Evolutionary conservation across 257 asterid genomes (phyloP).

Genomic region (Solanum verrucosum): DNA sequence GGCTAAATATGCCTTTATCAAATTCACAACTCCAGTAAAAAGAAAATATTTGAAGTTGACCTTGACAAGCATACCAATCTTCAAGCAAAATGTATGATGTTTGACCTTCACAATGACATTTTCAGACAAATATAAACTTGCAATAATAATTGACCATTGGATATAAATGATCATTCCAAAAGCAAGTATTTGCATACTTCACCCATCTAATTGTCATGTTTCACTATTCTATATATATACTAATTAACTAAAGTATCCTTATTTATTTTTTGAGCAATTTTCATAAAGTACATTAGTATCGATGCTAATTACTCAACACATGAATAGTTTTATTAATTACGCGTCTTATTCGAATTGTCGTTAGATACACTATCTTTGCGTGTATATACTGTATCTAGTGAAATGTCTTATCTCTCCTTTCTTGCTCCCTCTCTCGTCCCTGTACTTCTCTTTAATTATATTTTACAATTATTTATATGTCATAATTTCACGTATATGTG

Average conservation of each 20-base stretch:
- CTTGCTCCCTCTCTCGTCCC: too few species aligned
- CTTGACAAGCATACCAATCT: not conserved
- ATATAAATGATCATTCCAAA: not conserved
- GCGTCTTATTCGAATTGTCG: too few species aligned
- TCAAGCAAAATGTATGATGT: not conserved
- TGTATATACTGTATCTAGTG: too few species aligned
- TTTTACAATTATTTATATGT: too few species aligned
- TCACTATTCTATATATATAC: not conserved
- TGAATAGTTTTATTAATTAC: too few species aligned
- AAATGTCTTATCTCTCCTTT: not conserved
- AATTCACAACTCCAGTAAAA: not conserved
- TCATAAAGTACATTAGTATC: too few species aligned
- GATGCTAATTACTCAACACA: too few species aligned
- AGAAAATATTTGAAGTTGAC: not conserved
- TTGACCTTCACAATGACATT: not conserved
- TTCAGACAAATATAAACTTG: not conserved
- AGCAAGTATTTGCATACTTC: not conserved
- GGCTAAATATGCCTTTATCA: not conserved
- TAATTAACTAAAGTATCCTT: not conserved
- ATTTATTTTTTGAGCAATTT: too few species aligned
- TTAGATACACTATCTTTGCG: too few species aligned
- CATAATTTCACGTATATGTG: too few species aligned
- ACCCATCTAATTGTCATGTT: not conserved
- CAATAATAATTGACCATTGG: not conserved
- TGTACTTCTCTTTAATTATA: too few species aligned